Percentiles rank a stretch among this genome's conserved stretches.
phyloP scores from a whole-genome alignment of 2,329 filamentous ascomycete species.

The Podosphaera fusca region DNA sequence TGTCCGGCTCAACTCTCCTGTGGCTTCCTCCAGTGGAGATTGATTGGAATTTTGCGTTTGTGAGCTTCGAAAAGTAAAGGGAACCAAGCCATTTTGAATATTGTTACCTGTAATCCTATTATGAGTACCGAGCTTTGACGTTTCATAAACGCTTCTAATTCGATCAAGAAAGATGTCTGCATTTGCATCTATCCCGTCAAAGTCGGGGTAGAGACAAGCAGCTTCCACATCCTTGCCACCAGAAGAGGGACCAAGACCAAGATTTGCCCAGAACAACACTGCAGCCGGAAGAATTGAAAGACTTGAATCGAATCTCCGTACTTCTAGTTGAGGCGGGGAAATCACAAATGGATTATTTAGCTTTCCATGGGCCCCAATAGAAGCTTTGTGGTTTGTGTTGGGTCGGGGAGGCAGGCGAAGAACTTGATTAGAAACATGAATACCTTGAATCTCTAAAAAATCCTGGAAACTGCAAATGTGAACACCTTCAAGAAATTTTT shows the following conservation, averaged over 20 bases:
- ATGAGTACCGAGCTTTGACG: slow-evolving; percentile 47
- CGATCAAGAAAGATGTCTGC: slow-evolving; percentile 42
- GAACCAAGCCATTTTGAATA: slow-evolving; percentile 15
- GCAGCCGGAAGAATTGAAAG: slow-evolving; percentile 55
- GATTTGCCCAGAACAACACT: slow-evolving; percentile 58
- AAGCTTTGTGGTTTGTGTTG: slow-evolving; percentile 8
- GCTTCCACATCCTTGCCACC: slow-evolving; percentile 48
- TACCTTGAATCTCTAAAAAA: slow-evolving; percentile 33
- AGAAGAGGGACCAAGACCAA: slow-evolving; percentile 49
- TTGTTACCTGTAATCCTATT: slow-evolving; percentile 19
- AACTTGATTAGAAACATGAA: slow-evolving; percentile 28
- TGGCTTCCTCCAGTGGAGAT: slow-evolving; percentile 12
- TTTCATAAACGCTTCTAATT: slow-evolving; percentile 49
- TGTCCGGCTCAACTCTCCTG: slow-evolving; percentile 11
- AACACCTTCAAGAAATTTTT: slow-evolving; percentile 22
- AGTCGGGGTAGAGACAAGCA: slow-evolving; percentile 46
- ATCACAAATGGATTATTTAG: slow-evolving; percentile 36
- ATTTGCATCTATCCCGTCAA: slow-evolving; percentile 36
- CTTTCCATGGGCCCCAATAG: slow-evolving; percentile 13
- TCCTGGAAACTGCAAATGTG: slow-evolving; percentile 23
- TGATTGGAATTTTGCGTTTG: slow-evolving; percentile 17
- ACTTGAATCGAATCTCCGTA: slow-evolving; percentile 44
- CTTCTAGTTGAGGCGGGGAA: slow-evolving; percentile 44
- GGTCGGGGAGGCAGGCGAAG: slow-evolving; percentile 21
- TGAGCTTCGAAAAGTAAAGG: slow-evolving; percentile 14